Base-by-base conservation (phyloP, 768 basidiomycete genomes). In the Lentinus brumalis region DNA sequence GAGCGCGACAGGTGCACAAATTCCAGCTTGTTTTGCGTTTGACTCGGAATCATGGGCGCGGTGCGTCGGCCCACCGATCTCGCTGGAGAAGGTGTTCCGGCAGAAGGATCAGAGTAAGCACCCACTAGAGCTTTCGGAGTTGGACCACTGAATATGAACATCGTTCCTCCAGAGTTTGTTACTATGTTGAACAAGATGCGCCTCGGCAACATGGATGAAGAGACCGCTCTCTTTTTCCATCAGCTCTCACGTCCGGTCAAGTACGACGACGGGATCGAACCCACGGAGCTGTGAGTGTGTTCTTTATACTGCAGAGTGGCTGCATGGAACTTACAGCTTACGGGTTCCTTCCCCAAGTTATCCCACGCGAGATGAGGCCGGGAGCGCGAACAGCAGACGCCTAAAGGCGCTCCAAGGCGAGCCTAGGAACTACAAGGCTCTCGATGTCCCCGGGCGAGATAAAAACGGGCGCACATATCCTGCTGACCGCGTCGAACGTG, bases 121-220 rank as follows among this genome's bases (percentile, higher is more conserved):
- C n/a, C 26, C 10, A 11, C 16, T 51, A 42, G 3, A 26, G 21
- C 9, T n/a, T 5, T 35, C 0, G 6, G 10, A 26, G 21, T 26
- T 26, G 21, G 21, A 26, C 21, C 21, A 26, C 12, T 2, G 11
- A 50, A 10, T 35, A 10, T 29, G 10, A 41, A 15, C 41, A 21
- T 26, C 3, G 15, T 6, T 11, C 12, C 46, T 50, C 0, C 47
- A 74, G 71, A 14, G 4, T 95, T 97, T 68, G 83, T 94, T 57
- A 82, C 92, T 66, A 92, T 96, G 85, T 77, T 97, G 45, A 96
- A 96, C 68, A 81, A 85, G 54, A 90, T 96, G 88, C 86, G 95
- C 18, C 87, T 88, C 67, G 95, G 95, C 2, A 74, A 73, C 44
- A 71, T 93, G 47, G 76, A 81, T 21, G 56, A 74, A 1, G 70